Percentiles rank a stretch among this genome's conserved stretches.
These are phyloP conservation scores for Pyrenophora tritici-repentis DNA, from an alignment of 2,329 filamentous ascomycete genomes.

Conservation along the genomic window DNA sequence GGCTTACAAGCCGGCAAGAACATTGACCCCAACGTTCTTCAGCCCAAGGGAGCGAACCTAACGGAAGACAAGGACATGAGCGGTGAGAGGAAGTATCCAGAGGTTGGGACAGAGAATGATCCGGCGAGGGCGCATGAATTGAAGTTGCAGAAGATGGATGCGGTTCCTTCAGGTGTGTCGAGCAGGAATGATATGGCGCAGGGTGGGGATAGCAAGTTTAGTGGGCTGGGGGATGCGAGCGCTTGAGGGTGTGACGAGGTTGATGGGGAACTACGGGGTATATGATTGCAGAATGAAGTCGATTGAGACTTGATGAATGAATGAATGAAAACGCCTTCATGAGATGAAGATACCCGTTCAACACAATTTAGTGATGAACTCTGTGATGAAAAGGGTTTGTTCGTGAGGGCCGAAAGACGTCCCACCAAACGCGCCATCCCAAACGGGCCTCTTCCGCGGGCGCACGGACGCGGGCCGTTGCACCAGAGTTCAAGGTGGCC, in stretches of 20 bases:
- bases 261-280: background rate
- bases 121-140: conserved; percentile 57
- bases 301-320: background rate
- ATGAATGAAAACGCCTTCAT: background rate
- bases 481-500: conserved; percentile 44
- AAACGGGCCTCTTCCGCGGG: conserved; percentile 29
- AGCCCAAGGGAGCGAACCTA: conserved; percentile 59
- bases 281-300: conserved; percentile 5
- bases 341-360: no score
- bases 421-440: conserved; percentile 17
- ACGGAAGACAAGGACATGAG: conserved; percentile 48
- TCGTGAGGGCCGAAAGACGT: background rate
- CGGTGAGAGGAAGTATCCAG: conserved; percentile 35
- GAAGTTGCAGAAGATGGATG: conserved; percentile 42
- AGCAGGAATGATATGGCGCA: conserved; percentile 19
- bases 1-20: conserved; percentile 45
- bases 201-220: conserved; percentile 30
- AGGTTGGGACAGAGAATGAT: conserved; percentile 62
- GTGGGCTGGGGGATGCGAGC: conserved; percentile 20
- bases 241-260: conserved; percentile 2
- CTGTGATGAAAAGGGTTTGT: background rate
- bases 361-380: no score
- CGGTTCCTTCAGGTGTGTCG: conserved; percentile 35
- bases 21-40: conserved; percentile 37
- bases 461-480: conserved; percentile 19